Evolutionary conservation across 331 rosid species (phyloP), one percentile per base, ranked within the genome.

Genomic region (Pyracantha coccinea): DNA sequence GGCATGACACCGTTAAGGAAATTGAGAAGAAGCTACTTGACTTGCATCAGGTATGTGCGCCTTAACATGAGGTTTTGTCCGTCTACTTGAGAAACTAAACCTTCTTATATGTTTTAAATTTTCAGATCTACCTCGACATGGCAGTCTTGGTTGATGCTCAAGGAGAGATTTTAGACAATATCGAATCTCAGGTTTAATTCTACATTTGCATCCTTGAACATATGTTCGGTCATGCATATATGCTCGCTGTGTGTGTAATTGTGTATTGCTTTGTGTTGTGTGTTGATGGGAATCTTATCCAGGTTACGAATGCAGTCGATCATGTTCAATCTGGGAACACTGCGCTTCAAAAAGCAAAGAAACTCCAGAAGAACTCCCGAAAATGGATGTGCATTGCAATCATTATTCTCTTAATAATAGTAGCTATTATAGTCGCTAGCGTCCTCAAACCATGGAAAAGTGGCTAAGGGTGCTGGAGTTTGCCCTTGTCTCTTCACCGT

Each of bases 61-160:
- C 21, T 3, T 32, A 28, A 19, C 60, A 45, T 31, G 12, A 58
- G 35, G 24, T 12, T 25, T 52, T 28, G 59, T 35, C 33, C 15
- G 16, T 60, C 33, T 4, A 65, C 20, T 20, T 53, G 78, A 50
- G 55, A 38, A 79, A 63, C 57, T 25, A 64, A 61, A 58, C 21
- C 32, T 15, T 69, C 73, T 80, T 31, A 79, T 84, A 32, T 23
- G 41, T 69, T 28, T 60, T 59, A 14, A 68, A 68, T 79, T 66
- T 58, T 59, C 88, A 93, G 98, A 87, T 93, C 66, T 93, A 91
- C 85, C 96, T 93, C 7, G 97, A 92, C 78, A 85, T 92, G 96
- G 97, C 99, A 3, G 99, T 92, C 61, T 80, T 94, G 71, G 96
- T 94, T 27, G 97, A 92, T 19, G 96, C 97, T 59, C 99, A 94